Conservation (phyloP, 331 rosid genomes). For the Dryas integrifolia region DNA sequence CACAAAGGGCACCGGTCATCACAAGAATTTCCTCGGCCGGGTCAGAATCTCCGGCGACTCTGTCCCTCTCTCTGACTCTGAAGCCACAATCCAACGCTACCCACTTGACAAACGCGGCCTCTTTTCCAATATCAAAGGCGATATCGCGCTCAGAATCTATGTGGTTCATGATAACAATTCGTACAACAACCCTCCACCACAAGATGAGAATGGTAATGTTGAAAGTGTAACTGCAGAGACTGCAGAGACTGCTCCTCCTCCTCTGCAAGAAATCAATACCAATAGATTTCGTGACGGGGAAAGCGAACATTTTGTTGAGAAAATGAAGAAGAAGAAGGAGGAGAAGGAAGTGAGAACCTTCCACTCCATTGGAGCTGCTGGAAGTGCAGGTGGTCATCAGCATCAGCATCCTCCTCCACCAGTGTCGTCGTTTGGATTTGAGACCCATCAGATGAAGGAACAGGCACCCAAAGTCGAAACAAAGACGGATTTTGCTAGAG, state of each 20-base stretch:
- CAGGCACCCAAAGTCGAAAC: conserved; percentile 22
- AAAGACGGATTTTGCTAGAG: conserved; percentile 62
- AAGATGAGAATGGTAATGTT: background rate
- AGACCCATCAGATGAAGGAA: conserved; percentile 12
- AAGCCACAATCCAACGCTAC: conserved; percentile 56
- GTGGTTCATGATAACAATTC: conserved; percentile 28
- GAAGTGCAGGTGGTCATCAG: conserved; percentile 22
- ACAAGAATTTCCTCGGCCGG: conserved; percentile 65
- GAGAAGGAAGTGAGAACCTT: conserved; percentile 69
- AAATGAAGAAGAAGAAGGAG: conserved; percentile 49
- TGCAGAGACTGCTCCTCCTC: conserved; percentile 45
- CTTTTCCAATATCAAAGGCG: conserved; percentile 68
- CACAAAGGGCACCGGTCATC: conserved; percentile 27
- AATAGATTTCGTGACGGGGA: conserved; percentile 42
- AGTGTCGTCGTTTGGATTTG: conserved; percentile 5
- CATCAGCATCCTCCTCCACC: conserved; percentile 13
- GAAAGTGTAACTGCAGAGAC: conserved; percentile 9
- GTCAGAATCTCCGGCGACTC: conserved; percentile 63
- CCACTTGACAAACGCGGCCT: conserved; percentile 82
- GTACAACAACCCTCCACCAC: conserved; percentile 4
- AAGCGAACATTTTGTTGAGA: conserved; percentile 23
- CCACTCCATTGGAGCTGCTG: conserved; percentile 58
- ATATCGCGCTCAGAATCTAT: conserved; percentile 64
- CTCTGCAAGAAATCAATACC: conserved; percentile 62
- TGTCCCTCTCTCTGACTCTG: conserved; percentile 62